A percentile compares a stretch with the other conserved stretches of the same genome.
Conservation (phyloP, 352 stramenopile species). For the Plasmopara muralis region DNA sequence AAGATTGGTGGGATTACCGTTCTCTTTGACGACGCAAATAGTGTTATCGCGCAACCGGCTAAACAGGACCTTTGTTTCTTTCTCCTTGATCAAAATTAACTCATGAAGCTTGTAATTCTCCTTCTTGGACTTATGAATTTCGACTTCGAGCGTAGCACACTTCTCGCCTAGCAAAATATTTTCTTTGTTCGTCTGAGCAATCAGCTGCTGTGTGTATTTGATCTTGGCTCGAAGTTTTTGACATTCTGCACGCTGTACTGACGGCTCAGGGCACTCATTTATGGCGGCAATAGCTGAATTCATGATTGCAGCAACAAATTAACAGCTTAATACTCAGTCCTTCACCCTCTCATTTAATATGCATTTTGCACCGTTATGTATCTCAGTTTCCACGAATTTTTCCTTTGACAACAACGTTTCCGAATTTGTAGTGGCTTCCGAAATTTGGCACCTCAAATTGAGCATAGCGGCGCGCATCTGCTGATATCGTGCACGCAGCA, state of each 20-base stretch:
- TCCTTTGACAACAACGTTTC: constrained; percentile 18
- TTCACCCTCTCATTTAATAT: neutral
- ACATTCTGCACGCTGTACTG: constrained; percentile 19
- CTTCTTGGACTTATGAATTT: constrained; percentile 19
- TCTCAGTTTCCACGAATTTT: constrained; percentile 14
- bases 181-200: constrained; percentile 32
- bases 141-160: constrained; percentile 21
- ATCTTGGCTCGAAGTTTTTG: constrained; percentile 44
- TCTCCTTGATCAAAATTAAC: constrained; percentile 31
- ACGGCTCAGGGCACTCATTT: constrained; percentile 15
- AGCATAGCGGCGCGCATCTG: constrained; percentile 26
- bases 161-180: constrained; percentile 21
- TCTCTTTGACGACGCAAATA: constrained; percentile 25
- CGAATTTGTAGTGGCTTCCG: constrained; percentile 14
- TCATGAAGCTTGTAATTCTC: constrained; percentile 25
- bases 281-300: constrained; percentile 17
- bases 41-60: constrained; percentile 29
- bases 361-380: constrained; percentile 11
- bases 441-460: constrained; percentile 25
- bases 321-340: neutral
- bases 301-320: neutral
- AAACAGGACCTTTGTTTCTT: constrained; percentile 27
- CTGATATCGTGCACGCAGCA: constrained; percentile 27
- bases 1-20: constrained; percentile 18
- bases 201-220: constrained; percentile 37